These are phyloP conservation scores for Phytomonas francai DNA, from an alignment of 208 protist genomes.

Conservation along the genomic window DNA sequence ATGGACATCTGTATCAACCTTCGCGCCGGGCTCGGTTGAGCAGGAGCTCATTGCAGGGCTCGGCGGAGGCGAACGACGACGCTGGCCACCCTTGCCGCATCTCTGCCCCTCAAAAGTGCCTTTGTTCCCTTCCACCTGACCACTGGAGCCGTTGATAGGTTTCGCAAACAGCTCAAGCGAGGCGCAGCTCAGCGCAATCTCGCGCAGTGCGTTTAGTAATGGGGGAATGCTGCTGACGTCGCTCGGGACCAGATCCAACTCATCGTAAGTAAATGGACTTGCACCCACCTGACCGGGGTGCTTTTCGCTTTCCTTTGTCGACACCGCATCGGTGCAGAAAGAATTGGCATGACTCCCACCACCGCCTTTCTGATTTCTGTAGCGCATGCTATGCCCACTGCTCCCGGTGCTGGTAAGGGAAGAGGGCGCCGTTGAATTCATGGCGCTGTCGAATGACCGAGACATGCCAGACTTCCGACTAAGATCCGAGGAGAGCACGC, in stretches of 20 bases:
- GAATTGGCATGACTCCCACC: neutral
- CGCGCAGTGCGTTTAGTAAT: conserved; percentile 32
- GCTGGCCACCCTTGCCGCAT: neutral
- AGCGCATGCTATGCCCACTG: too few species aligned
- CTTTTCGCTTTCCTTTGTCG: neutral
- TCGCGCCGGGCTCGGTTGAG: neutral
- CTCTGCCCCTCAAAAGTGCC: neutral
- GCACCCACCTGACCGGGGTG: neutral
- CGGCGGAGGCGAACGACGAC: neutral
- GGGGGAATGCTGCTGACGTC: conserved; percentile 21
- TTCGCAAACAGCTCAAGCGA: conserved; percentile 24
- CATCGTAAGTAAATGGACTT: neutral
- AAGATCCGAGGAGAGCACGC: neutral
- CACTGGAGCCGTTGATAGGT: neutral
- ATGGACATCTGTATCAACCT: conserved; percentile 1
- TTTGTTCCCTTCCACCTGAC: neutral
- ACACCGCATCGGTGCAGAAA: neutral
- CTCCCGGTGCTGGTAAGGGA: neutral
- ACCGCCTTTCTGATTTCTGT: neutral
- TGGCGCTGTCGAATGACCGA: neutral
- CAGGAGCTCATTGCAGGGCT: neutral
- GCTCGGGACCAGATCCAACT: conserved; percentile 35
- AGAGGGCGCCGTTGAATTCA: neutral
- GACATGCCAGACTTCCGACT: neutral
- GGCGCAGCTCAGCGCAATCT: conserved; percentile 38